phyloP scores from a whole-genome alignment of 1,284 basidiomycete species.

The Papiliotrema nemorosa region DNA sequence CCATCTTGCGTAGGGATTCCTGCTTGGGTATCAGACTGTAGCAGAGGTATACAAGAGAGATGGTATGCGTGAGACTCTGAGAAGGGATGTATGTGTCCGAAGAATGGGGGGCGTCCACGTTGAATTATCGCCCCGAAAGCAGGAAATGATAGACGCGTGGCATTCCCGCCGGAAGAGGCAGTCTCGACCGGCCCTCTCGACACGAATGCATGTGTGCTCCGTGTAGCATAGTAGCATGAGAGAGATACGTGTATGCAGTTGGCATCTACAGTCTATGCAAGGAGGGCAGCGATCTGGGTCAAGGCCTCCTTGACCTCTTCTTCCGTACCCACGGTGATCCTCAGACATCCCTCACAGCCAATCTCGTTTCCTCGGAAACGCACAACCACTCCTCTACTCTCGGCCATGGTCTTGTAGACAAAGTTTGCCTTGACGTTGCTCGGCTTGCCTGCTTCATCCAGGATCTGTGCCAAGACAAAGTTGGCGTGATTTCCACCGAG shows the following conservation, averaged over 20 bases:
- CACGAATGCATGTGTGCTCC: too few species aligned
- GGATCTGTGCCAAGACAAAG: slow-evolving; percentile 80
- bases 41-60: too few species aligned
- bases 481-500: slow-evolving; percentile 88
- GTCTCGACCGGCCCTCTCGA: too few species aligned
- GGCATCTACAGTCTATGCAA: too few species aligned
- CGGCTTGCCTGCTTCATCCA: slow-evolving; percentile 57
- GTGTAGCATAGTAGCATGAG: too few species aligned
- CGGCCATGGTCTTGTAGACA: slow-evolving; percentile 82
- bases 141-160: too few species aligned
- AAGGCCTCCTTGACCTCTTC: slow-evolving; percentile 68
- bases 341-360: slow-evolving; percentile 82
- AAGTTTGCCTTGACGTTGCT: slow-evolving; percentile 67
- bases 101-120: too few species aligned
- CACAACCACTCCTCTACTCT: slow-evolving; percentile 81
- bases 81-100: too few species aligned
- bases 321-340: slow-evolving; percentile 85
- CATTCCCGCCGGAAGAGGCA: too few species aligned
- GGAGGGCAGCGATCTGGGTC: slow-evolving; percentile 29
- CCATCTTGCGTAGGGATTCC: slow-evolving; percentile 26
- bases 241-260: too few species aligned
- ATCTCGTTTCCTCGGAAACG: slow-evolving; percentile 80
- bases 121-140: too few species aligned
- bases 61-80: too few species aligned
- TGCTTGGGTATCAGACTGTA: neutral